A percentile compares a stretch with the other conserved stretches of the same genome.
Conservation (phyloP, 2,329 filamentous ascomycete species). For the Aspergillus viridinutans region DNA sequence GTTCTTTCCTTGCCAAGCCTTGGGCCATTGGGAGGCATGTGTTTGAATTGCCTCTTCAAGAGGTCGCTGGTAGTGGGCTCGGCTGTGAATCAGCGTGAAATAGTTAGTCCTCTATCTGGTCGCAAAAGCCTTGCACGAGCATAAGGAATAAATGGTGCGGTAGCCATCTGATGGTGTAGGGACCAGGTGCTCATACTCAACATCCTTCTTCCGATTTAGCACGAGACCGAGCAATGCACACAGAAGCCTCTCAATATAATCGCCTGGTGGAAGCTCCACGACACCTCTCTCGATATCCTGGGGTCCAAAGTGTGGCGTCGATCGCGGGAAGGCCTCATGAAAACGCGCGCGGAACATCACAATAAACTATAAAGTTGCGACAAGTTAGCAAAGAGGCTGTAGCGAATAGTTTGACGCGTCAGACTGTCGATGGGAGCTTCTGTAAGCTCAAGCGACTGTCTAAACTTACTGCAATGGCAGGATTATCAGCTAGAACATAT, state of each 20-base stretch:
- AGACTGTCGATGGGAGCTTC: slow-evolving; percentile 8
- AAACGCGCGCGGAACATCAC: slow-evolving; percentile 98
- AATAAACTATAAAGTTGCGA: slow-evolving; percentile 66
- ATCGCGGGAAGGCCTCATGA: slow-evolving; percentile 81
- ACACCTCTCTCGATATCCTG: slow-evolving; percentile 92
- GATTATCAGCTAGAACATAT: slow-evolving; percentile 83
- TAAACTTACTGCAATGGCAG: slow-evolving; percentile 80
- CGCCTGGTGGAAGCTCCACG: slow-evolving; percentile 70
- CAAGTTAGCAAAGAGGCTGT: slow-evolving; percentile 32
- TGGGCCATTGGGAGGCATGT: slow-evolving; percentile 84
- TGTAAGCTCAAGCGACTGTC: slow-evolving; percentile 33
- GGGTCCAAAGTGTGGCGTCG: slow-evolving; percentile 82
- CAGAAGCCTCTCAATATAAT: slow-evolving; percentile 80
- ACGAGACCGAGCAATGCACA: slow-evolving; percentile 85
- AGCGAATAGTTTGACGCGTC: slow-evolving; percentile 28
- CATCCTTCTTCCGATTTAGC: slow-evolving; percentile 95
- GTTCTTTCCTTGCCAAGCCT: slow-evolving; percentile 75
- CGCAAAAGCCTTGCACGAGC: slow-evolving; percentile 3
- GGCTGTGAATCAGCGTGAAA: slow-evolving; percentile 50
- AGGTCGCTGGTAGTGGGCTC: slow-evolving; percentile 87
- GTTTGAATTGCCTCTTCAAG: slow-evolving; percentile 86
- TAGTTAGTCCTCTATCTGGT: slow-evolving; percentile 25
- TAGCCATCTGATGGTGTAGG: background rate
- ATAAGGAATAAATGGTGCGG: background rate
- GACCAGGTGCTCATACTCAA: slow-evolving; percentile 68